Conservation (phyloP, 2,329 filamentous ascomycete genomes). For the Calycina herbarum region DNA sequence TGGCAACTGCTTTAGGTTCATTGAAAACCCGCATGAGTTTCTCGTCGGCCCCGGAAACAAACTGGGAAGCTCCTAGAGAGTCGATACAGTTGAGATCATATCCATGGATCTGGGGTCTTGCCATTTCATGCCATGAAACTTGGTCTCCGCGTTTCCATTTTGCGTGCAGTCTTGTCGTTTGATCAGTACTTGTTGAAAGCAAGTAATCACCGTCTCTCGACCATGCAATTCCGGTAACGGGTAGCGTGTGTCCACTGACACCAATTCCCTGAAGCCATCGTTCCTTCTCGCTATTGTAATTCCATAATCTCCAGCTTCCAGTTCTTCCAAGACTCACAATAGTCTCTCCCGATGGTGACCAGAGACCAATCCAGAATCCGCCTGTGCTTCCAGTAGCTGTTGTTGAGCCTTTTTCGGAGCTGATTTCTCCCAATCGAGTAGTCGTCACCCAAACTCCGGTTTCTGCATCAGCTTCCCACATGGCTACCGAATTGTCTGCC, state of each 20-base stretch:
- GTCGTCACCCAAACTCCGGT: conserved; percentile 91
- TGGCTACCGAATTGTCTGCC: conserved; percentile 89
- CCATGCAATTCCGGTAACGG: conserved; percentile 84
- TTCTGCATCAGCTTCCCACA: conserved; percentile 82
- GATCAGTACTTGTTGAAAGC: conserved; percentile 85
- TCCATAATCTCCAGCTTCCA: conserved; percentile 91
- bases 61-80: conserved; percentile 68
- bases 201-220: conserved; percentile 79
- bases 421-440: conserved; percentile 88
- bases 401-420: conserved; percentile 90
- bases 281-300: conserved; percentile 58
- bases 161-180: conserved; percentile 86
- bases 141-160: conserved; percentile 62
- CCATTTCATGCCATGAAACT: conserved; percentile 89
- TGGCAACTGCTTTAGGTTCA: conserved; percentile 80
- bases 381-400: conserved; percentile 94
- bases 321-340: conserved; percentile 86
- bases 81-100: conserved; percentile 97
- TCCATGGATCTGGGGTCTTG: conserved; percentile 93
- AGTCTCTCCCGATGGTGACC: conserved; percentile 74
- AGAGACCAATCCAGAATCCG: conserved; percentile 94
- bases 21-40: conserved; percentile 96
- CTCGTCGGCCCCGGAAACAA: conserved; percentile 94
- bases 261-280: conserved; percentile 76
- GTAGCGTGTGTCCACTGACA: conserved; percentile 78